Percentiles rank a stretch among this genome's conserved stretches.
Evolutionary conservation across 257 asterid genomes (phyloP).

Genomic region (Solanum dulcamara): DNA sequence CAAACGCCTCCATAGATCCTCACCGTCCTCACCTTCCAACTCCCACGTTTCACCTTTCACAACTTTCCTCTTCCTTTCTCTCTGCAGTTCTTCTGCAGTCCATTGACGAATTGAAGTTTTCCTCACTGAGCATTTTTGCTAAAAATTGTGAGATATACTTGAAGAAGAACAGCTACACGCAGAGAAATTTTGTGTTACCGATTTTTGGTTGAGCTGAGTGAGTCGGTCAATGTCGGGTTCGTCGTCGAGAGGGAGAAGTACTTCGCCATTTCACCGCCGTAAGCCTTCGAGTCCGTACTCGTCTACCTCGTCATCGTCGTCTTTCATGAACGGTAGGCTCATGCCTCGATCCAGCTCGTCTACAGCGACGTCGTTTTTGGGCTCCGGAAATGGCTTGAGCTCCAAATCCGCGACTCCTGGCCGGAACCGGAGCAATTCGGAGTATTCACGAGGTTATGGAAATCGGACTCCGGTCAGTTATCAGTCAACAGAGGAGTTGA

Average conservation of each 20-base stretch:
- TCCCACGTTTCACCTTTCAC: neutral
- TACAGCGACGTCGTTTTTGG: slow-evolving; percentile 51
- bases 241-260: slow-evolving; percentile 80
- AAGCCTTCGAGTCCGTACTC: slow-evolving; percentile 87
- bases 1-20: slow-evolving; percentile 4
- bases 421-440: slow-evolving; percentile 29
- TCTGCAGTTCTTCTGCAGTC: neutral
- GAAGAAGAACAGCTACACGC: neutral
- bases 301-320: slow-evolving; percentile 77
- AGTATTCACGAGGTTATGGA: slow-evolving; percentile 20
- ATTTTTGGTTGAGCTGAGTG: neutral
- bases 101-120: neutral
- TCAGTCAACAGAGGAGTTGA: slow-evolving; percentile 56
- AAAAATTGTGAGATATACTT: neutral
- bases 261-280: slow-evolving; percentile 51
- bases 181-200: neutral
- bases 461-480: slow-evolving; percentile 46
- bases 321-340: slow-evolving; percentile 60
- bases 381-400: slow-evolving; percentile 17
- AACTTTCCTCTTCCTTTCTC: neutral
- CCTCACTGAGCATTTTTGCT: neutral
- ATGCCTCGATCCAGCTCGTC: slow-evolving; percentile 60
- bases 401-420: slow-evolving; percentile 71
- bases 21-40: neutral
- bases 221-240: slow-evolving; percentile 69